Evolutionary conservation across 192 early-diverging fungal species (phyloP), one percentile per base, ranked within the genome.

Genomic region (Backusella tuberculispora): DNA sequence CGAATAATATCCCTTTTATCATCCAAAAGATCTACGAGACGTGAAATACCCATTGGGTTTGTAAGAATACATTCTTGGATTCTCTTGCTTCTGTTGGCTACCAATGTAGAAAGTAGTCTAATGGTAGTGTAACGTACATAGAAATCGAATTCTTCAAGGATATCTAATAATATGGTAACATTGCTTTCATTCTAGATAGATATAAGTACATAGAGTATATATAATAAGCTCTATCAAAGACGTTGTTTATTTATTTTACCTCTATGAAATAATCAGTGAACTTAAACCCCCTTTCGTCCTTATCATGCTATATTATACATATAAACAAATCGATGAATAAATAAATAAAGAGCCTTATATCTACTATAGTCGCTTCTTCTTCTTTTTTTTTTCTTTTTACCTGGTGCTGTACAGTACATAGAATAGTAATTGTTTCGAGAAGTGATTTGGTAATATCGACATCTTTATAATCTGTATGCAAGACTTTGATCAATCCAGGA

Each of bases 1-100:
- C 98, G 89, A 67, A 99, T 95, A 80, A 97, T 95, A 63, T 99
- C 98, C 50, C 95, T 90, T 63, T 88, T 88, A 74, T 98, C 96
- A 53, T 97, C 94, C 69, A 99, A 85, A 50, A 99, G 83, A 79
- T 97, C 97, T 72, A 99, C 97, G 41, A 99, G 87, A 26, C 95
- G 90, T 1, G 91, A 88, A 65, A 94, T 90, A 19, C 93, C 93
- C 73, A 91, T 90, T 5, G 98, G 97, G 53, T 88, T 90, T 1
- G 92, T 94, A 78, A 99, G 84, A 21, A 98, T 90, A 72, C 90
- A 91, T 12, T 94, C 93, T 78, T 98, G 95, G 10, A 99, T 80
- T 13, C 85, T 78, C 41, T 81, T 79, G 12, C 88, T 79, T 24
- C 85, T 76, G 73, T 88, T 91, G 21, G 85, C 73, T 17, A 94